Conservation (phyloP, 2,329 filamentous ascomycete species). For the Lizonia empirigonia region DNA sequence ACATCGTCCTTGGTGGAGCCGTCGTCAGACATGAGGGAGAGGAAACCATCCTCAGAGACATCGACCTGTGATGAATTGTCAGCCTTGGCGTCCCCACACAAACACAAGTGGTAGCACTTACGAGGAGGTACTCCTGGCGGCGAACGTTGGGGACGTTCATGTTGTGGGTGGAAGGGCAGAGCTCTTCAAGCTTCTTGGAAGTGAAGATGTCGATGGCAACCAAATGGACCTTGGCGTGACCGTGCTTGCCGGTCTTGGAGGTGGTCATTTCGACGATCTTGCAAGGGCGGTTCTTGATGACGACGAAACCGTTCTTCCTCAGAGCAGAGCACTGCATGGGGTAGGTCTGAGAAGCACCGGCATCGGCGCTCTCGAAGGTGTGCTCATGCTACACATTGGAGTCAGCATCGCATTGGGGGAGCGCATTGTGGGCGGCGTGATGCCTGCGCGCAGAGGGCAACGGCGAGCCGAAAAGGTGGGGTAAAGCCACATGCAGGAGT, state of each 20-base stretch:
- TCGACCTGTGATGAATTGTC: constrained; percentile 68
- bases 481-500: constrained; percentile 39
- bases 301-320: constrained; percentile 98
- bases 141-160: constrained; percentile 96
- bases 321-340: constrained; percentile 99
- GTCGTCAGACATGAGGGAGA: constrained; percentile 88
- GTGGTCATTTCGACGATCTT: constrained; percentile 99
- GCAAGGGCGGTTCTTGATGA: constrained; percentile 98
- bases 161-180: constrained; percentile 95
- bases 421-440: constrained; percentile 19
- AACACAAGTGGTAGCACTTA: constrained; percentile 61
- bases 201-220: constrained; percentile 99
- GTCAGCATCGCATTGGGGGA: constrained; percentile 7
- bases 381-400: constrained; percentile 57
- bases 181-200: constrained; percentile 98
- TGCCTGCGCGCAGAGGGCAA: constrained; percentile 40
- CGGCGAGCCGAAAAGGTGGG: constrained; percentile 45
- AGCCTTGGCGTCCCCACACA: constrained; percentile 21
- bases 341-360: constrained; percentile 91
- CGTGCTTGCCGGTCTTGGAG: constrained; percentile 99
- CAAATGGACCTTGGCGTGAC: constrained; percentile 99
- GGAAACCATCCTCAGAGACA: constrained; percentile 91
- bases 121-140: constrained; percentile 91
- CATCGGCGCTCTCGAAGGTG: constrained; percentile 92
- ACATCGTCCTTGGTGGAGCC: constrained; percentile 94